Evolutionary conservation across 73 alveolate genomes (phyloP).

Genomic region (Symbiodinium natans): DNA sequence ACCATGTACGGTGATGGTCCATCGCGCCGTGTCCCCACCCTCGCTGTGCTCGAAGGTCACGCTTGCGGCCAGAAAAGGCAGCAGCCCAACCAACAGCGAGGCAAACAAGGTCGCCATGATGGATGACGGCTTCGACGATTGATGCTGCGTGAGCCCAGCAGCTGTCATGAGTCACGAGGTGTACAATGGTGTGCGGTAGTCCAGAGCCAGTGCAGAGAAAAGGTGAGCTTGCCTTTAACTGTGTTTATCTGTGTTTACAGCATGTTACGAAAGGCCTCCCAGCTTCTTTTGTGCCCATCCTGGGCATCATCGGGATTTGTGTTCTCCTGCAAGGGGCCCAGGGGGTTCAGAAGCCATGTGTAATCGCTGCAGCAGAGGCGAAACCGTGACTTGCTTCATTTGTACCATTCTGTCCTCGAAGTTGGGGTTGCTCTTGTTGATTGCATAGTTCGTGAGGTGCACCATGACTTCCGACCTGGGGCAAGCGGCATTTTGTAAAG

Average conservation of each 20-base stretch:
- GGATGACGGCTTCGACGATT: no score
- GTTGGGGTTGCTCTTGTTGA: conserved; percentile 94
- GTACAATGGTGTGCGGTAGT: no score
- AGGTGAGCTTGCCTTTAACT: no score
- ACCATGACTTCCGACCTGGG: conserved; percentile 85
- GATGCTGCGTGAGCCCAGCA: no score
- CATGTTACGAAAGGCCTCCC: conserved; percentile 89
- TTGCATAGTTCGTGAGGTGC: conserved; percentile 96
- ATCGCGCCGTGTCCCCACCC: background rate
- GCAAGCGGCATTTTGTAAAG: background rate
- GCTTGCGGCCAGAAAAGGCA: background rate
- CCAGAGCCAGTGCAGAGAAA: no score
- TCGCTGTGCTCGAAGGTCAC: background rate
- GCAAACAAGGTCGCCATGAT: no score
- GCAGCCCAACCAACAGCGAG: no score
- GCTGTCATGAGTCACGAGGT: no score
- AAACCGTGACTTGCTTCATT: background rate
- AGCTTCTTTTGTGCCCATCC: conserved; percentile 95
- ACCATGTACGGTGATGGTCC: background rate
- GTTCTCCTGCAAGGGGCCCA: conserved; percentile 32
- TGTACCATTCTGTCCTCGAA: conserved; percentile 7
- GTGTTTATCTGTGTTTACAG: no score
- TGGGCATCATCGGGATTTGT: conserved; percentile 90
- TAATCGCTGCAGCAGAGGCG: background rate
- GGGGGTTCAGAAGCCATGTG: background rate